phyloP scores from a whole-genome alignment of 306 rosid genomes.

The Pachyrhizus erosus region DNA sequence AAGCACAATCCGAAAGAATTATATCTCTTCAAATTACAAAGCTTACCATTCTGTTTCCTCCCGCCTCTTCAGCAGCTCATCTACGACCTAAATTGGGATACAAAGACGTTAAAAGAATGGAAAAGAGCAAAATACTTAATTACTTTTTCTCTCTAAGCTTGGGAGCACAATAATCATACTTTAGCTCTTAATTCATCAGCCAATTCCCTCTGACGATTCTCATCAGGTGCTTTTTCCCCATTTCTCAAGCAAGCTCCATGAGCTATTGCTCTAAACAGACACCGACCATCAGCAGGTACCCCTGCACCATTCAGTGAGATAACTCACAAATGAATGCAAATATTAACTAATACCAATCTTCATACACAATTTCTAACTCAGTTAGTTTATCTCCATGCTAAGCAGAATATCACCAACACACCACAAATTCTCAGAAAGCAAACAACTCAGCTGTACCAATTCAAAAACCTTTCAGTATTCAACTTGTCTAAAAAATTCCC shows the following conservation, averaged over 20 bases:
- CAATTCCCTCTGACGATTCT: conserved; percentile 74
- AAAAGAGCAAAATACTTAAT: background rate
- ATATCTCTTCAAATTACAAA: background rate
- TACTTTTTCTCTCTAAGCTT: background rate
- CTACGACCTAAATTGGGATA: conserved; percentile 65
- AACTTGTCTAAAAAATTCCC: background rate
- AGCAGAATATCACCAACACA: background rate
- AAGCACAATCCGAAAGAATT: conserved; percentile 14
- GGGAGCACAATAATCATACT: conserved; percentile 46
- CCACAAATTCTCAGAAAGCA: background rate
- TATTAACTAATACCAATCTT: background rate
- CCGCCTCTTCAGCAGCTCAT: conserved; percentile 87
- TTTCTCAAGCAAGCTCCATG: conserved; percentile 84
- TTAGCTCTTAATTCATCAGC: conserved; percentile 94
- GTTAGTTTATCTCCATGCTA: background rate
- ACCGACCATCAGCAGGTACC: conserved; percentile 89
- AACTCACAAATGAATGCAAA: conserved; percentile 4
- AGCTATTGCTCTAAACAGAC: conserved; percentile 88
- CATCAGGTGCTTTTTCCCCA: conserved; percentile 93
- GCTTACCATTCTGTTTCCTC: conserved; percentile 86
- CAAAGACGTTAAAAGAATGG: background rate
- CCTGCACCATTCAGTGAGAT: conserved; percentile 53
- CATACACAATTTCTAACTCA: background rate
- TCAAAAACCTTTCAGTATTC: background rate
- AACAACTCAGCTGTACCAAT: background rate